Evolutionary conservation across 2,329 filamentous ascomycete genomes (phyloP).

Genomic region (Ascochyta pisi): DNA sequence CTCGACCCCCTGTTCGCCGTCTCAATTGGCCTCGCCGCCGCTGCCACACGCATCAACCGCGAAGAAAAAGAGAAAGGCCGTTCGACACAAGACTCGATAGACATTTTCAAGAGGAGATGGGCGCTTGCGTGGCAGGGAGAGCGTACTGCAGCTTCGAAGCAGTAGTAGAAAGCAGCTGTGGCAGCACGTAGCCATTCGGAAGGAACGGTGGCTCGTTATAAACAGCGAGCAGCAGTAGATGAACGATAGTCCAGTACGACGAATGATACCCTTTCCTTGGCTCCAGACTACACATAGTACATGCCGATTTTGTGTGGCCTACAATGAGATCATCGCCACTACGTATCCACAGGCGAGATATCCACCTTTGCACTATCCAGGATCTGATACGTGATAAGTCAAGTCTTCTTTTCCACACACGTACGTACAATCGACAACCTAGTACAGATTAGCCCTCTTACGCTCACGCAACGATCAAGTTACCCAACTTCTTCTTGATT

Average conservation of each 20-base stretch:
- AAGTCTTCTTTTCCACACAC: too few relatives aligned
- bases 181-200: too few relatives aligned
- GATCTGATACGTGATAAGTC: neutral
- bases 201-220: too few relatives aligned
- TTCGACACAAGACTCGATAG: conserved; percentile 47
- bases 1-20: conserved; percentile 59
- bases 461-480: too few relatives aligned
- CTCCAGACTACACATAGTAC: neutral
- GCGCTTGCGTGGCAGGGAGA: conserved; percentile 38
- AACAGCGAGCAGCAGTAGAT: neutral
- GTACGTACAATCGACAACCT: too few relatives aligned
- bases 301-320: too few relatives aligned
- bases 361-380: neutral
- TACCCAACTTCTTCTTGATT: too few relatives aligned
- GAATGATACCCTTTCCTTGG: conserved; percentile 12
- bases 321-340: too few relatives aligned
- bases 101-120: conserved; percentile 51
- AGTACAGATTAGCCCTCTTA: too few relatives aligned
- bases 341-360: too few relatives aligned
- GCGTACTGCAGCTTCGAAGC: neutral
- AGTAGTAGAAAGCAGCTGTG: neutral
- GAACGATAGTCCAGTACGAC: neutral
- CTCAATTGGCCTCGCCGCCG: conserved; percentile 55
- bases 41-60: conserved; percentile 50
- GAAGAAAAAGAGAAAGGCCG: conserved; percentile 58